A percentile compares a stretch with the other conserved stretches of the same genome.
Conservation (phyloP, 169 alveolate genomes). For the Plasmodium relictum region DNA sequence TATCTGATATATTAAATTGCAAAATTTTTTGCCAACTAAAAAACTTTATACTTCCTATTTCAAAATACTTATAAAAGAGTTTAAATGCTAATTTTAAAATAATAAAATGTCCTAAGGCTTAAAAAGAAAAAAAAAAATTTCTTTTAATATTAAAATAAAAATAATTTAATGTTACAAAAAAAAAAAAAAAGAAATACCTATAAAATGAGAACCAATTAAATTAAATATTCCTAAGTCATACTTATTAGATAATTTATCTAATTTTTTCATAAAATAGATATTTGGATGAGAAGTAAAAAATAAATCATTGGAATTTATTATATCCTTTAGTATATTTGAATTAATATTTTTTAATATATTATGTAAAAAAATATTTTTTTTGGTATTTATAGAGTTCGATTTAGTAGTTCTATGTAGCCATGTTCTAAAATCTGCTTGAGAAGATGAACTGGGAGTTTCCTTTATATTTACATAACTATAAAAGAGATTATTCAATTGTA, state of each 20-base stretch:
- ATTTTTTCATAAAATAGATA: conserved; percentile 16
- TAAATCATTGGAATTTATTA: conserved; percentile 8
- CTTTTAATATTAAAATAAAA: not conserved
- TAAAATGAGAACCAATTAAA: conserved; percentile 30
- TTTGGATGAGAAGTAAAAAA: conserved; percentile 20
- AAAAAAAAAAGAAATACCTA: conserved; percentile 17
- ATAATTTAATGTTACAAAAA: not conserved
- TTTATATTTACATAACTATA: not conserved
- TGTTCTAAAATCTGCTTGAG: too few species aligned
- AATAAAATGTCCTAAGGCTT: conserved; percentile 43
- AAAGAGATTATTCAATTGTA: conserved; percentile 8
- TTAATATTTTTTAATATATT: not conserved
- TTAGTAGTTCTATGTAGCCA: not conserved
- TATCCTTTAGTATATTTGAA: not conserved
- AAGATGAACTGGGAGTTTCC: not conserved
- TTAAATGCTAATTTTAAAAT: conserved; percentile 24
- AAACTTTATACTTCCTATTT: conserved; percentile 6
- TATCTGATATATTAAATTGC: conserved; percentile 15
- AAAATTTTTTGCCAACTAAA: conserved; percentile 63
- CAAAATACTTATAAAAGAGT: conserved; percentile 21
- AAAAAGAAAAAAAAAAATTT: not conserved
- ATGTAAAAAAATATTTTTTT: not conserved
- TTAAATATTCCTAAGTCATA: conserved; percentile 38
- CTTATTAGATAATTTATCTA: conserved; percentile 13
- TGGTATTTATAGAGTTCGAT: not conserved